These are phyloP conservation scores for Zalerion maritima DNA, from an alignment of 495 filamentous ascomycete genomes.

Conservation along the genomic window DNA sequence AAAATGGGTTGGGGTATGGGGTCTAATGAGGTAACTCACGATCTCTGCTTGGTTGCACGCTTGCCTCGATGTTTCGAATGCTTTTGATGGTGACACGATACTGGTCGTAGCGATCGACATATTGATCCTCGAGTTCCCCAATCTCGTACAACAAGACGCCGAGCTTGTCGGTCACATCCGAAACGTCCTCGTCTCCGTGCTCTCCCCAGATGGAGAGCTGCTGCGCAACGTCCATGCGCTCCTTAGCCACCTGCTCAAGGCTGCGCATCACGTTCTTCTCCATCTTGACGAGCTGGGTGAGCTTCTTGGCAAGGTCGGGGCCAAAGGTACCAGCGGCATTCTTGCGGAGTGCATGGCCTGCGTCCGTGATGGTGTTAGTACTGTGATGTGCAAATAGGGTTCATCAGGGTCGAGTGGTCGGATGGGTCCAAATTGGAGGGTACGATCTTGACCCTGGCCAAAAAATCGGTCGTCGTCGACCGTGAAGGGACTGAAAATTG, in stretches of 20 bases:
- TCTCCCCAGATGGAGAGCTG: conserved; percentile 98
- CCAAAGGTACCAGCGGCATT: conserved; percentile 87
- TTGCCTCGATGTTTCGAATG: conserved; percentile 96
- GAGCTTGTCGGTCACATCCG: conserved; percentile 96
- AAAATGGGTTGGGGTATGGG: no score
- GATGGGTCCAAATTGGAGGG: no score
- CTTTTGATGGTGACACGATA: conserved; percentile 99
- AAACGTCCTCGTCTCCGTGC: conserved; percentile 90
- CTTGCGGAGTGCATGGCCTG: conserved; percentile 90
- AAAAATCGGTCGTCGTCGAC: no score
- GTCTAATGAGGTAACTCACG: conserved; percentile 41
- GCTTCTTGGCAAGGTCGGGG: conserved; percentile 92
- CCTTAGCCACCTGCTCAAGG: conserved; percentile 84
- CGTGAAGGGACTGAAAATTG: not conserved
- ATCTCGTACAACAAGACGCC: conserved; percentile 97
- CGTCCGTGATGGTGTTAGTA: conserved; percentile 6
- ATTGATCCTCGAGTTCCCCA: conserved; percentile 94
- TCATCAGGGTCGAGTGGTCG: no score
- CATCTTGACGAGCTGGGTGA: conserved; percentile 97
- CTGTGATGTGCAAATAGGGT: no score
- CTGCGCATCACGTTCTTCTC: conserved; percentile 99
- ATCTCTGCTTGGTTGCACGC: conserved; percentile 93
- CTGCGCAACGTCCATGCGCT: conserved; percentile 98
- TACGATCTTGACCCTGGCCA: no score
- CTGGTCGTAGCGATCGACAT: conserved; percentile 96